These are phyloP conservation scores for Babesia bigemina DNA, from an alignment of 169 alveolate genomes.

Conservation along the genomic window DNA sequence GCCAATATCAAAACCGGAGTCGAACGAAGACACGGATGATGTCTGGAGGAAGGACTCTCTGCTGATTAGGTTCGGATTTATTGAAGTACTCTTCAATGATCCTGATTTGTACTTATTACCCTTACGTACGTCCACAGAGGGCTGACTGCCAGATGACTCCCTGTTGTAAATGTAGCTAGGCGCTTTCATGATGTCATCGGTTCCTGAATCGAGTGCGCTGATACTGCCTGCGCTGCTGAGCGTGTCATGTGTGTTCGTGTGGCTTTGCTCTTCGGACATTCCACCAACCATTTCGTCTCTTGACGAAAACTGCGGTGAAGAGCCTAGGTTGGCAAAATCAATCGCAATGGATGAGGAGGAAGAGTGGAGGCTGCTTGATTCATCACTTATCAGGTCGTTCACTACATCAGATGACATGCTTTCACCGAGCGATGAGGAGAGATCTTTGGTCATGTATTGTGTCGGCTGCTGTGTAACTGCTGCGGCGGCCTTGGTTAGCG, in stretches of 20 bases:
- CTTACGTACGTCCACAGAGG: neutral
- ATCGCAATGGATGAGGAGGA: conserved; percentile 10
- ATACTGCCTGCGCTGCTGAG: too few relatives aligned
- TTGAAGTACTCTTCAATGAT: neutral
- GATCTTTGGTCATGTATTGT: neutral
- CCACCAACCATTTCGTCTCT: too few relatives aligned
- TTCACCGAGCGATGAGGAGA: neutral
- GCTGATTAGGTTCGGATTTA: conserved; percentile 26
- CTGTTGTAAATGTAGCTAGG: conserved; percentile 8
- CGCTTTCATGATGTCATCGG: neutral
- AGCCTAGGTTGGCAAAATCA: conserved; percentile 9
- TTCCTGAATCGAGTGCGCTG: neutral
- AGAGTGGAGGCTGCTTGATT: neutral
- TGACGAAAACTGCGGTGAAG: neutral
- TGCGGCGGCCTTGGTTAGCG: neutral
- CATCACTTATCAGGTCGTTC: neutral
- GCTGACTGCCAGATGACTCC: neutral
- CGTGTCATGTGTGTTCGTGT: too few relatives aligned
- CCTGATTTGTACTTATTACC: neutral
- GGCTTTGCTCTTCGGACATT: too few relatives aligned
- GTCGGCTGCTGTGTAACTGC: neutral
- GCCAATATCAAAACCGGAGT: neutral
- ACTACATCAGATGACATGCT: neutral
- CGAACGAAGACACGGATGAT: neutral
- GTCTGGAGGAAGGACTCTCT: neutral